phyloP scores from a whole-genome alignment of 495 filamentous ascomycete species.

The Neurospora tetrasperma region DNA sequence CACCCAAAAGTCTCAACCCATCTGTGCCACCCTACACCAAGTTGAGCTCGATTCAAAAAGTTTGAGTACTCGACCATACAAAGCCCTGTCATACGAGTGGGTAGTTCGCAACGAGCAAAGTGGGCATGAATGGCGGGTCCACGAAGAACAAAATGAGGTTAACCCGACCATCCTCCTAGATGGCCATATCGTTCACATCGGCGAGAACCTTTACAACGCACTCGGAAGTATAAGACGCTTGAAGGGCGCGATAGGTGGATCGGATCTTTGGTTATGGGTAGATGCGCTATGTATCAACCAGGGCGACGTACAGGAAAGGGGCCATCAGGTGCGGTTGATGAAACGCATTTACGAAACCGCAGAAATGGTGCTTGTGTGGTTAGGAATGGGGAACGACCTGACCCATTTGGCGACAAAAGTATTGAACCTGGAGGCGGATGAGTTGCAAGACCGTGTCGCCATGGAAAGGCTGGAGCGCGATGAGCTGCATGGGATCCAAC shows the following conservation, averaged over 20 bases:
- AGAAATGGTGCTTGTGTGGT: not conserved
- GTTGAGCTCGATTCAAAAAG: not conserved
- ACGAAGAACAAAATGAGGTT: too few species aligned
- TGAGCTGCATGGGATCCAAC: not conserved
- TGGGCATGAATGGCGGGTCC: not conserved
- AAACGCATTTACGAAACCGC: not conserved
- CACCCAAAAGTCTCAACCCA: not conserved
- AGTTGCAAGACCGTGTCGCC: not conserved
- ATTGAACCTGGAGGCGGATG: not conserved
- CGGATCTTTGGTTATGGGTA: not conserved
- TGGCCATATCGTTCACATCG: not conserved
- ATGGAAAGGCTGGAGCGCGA: accelerated
- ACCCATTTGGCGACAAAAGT: not conserved
- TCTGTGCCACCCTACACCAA: not conserved
- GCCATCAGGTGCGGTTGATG: not conserved
- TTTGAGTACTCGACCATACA: not conserved
- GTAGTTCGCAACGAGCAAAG: not conserved
- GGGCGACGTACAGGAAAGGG: constrained; percentile 1
- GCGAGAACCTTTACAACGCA: not conserved
- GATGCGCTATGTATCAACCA: not conserved
- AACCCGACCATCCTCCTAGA: not conserved
- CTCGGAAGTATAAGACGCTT: not conserved
- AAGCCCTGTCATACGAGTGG: not conserved
- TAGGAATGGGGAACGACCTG: not conserved
- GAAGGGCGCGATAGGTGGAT: too few species aligned